Conservation (phyloP, 768 basidiomycete genomes). For the Sporobolomyces phaffii region DNA sequence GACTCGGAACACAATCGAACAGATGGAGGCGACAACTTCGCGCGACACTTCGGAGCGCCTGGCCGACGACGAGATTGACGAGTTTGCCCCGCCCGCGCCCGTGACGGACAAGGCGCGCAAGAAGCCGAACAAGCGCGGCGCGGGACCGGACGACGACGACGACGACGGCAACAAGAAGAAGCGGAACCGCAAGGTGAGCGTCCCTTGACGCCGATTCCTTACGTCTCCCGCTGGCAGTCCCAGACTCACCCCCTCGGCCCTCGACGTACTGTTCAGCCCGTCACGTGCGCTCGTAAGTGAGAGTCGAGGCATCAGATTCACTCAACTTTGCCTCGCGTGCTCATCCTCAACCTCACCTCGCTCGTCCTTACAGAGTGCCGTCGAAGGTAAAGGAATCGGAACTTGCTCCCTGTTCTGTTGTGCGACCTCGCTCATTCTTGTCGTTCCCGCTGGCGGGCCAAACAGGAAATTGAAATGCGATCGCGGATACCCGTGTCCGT, state of each 20-base stretch:
- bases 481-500: conserved; percentile 24
- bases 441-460: background rate
- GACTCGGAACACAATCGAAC: too few relatives aligned
- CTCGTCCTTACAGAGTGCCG: conserved; percentile 1
- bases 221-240: too few relatives aligned
- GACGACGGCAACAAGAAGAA: background rate
- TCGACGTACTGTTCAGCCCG: conserved; percentile 1
- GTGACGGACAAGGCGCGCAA: background rate
- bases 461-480: conserved; percentile 31
- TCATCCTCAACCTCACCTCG: background rate
- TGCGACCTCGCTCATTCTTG: background rate
- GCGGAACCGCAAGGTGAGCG: conserved; percentile 22
- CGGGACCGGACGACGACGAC: background rate
- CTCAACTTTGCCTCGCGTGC: background rate
- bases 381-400: background rate
- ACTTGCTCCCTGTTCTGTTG: background rate
- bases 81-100: background rate
- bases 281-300: conserved; percentile 30
- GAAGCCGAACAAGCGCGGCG: background rate
- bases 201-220: too few relatives aligned
- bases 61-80: too few relatives aligned
- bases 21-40: too few relatives aligned
- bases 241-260: background rate
- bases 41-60: too few relatives aligned
- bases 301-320: background rate